A percentile compares a stretch with the other conserved stretches of the same genome.
Evolutionary conservation across 225 moss, liverwort and hornwort genomes (phyloP).

Genomic region (Lunularia cruciata): DNA sequence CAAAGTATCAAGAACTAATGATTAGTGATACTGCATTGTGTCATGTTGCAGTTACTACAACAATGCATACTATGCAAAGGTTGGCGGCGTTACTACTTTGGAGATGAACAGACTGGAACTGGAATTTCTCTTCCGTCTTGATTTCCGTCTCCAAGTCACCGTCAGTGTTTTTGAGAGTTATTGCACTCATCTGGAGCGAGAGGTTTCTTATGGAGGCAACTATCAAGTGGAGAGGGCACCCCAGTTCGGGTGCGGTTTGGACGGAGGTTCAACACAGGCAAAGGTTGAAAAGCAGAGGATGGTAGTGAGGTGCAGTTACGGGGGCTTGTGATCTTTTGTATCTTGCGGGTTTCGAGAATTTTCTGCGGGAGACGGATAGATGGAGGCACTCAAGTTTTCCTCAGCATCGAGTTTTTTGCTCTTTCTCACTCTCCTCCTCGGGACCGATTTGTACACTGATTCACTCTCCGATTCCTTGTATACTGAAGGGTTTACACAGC

Average conservation of each 20-base stretch:
- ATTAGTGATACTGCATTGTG: neutral
- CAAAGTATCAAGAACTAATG: no score
- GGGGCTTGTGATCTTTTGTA: conserved; percentile 36
- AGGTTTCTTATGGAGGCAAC: conserved; percentile 39
- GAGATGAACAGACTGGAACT: conserved; percentile 58
- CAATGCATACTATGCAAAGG: conserved; percentile 58
- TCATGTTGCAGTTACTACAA: conserved; percentile 52
- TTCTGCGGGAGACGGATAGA: conserved; percentile 22
- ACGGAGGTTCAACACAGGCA: conserved; percentile 34
- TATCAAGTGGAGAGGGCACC: conserved; percentile 43
- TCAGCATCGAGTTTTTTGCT: neutral
- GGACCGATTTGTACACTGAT: neutral
- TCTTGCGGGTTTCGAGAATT: conserved; percentile 24
- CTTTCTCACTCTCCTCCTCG: conserved; percentile 9
- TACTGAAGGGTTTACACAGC: no score
- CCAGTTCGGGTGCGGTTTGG: conserved; percentile 46
- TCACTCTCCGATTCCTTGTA: neutral
- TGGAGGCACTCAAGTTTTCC: neutral
- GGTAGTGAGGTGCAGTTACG: conserved; percentile 52
- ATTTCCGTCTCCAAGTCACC: conserved; percentile 57
- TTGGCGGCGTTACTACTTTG: conserved; percentile 54
- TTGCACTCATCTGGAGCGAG: conserved; percentile 50
- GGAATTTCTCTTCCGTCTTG: conserved; percentile 53
- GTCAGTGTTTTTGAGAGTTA: conserved; percentile 54
- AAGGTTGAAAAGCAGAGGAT: conserved; percentile 39